Base-by-base conservation (phyloP, 108 stramenopile species). In the Fragilaria radians region DNA sequence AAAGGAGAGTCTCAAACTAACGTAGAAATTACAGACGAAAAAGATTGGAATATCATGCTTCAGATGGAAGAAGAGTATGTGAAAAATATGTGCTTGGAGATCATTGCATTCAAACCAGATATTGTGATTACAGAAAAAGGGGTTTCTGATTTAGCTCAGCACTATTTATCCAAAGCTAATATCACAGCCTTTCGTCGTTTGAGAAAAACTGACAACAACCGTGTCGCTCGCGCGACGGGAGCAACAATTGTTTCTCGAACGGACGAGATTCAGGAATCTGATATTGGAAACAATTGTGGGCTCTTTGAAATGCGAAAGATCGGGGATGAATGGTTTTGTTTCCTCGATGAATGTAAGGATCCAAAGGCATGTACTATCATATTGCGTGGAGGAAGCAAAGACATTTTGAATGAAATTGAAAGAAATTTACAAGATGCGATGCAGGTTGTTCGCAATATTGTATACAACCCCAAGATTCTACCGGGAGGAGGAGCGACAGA, bases 111-210 rank as follows among this genome's bases (percentile, higher is more conserved):
- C 77, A 88, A 94, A 66, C 99, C 99, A 0, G 98, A 99, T 74
- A 89, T 99, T 72, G 98, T 99, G 69, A 89, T 97, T 65, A 98
- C 97, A 17, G 99, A 99, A 79, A 99, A 99, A 79, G 99, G 99
- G 29, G 98, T 99, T 9, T 89, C 88, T 49, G 99, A 99, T 79
- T 76, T 99, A 70, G 99, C 99, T 1, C 98, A 98, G 80, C 99
- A 99, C 79, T 99, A 92, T 79, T 77, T 99, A 64, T 79, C 87
- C 76, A 99, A 99, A 88, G 98, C 95, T 5, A 87, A 92, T 58
- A 96, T 99, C 63, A 94, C 96, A 26, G 97, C 96, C 33, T 97
- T 99, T 75, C 86, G 99, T 27, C 77, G 99, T 31, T 66, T 99
- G 60, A 88, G 99, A 28, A 99, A 99, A 81, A 98, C 96, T 21